Conservation (phyloP, 2,329 filamentous ascomycete genomes). For the Celoporthe dispersa region DNA sequence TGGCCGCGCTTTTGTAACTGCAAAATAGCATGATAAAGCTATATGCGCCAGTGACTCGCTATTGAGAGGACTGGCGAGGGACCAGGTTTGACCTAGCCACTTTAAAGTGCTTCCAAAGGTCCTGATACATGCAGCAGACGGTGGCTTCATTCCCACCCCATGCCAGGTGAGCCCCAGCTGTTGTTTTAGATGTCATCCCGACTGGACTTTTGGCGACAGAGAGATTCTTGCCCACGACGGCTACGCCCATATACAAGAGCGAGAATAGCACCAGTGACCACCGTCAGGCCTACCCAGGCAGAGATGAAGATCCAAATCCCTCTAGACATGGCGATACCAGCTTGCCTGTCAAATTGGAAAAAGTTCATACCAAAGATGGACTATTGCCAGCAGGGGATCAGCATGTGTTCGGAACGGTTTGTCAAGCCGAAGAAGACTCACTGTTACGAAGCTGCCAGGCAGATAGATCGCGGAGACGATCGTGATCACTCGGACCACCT, state of each 20-base stretch:
- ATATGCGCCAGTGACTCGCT: not conserved
- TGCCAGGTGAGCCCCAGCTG: not conserved
- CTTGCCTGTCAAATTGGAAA: slow-evolving; percentile 27
- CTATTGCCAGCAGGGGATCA: not conserved
- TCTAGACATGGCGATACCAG: not conserved
- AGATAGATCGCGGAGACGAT: slow-evolving; percentile 36
- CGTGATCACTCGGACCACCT: slow-evolving; percentile 35
- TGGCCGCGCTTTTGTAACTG: not conserved
- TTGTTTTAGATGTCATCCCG: not conserved
- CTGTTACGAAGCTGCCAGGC: slow-evolving; percentile 35
- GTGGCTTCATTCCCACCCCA: not conserved
- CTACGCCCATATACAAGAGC: slow-evolving; percentile 15
- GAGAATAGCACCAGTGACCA: slow-evolving; percentile 8
- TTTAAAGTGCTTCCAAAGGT: not conserved
- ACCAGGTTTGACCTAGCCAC: not conserved
- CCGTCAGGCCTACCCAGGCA: slow-evolving; percentile 18
- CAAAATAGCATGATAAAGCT: not conserved
- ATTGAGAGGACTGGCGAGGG: not conserved
- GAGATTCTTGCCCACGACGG: not conserved
- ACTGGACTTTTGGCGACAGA: not conserved
- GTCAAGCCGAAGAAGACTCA: slow-evolving; percentile 4
- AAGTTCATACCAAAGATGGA: slow-evolving; percentile 33
- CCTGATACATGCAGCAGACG: not conserved
- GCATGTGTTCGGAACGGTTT: no score
- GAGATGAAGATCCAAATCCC: slow-evolving; percentile 22